Conservation (phyloP, 306 rosid species). For the Abrus precatorius region DNA sequence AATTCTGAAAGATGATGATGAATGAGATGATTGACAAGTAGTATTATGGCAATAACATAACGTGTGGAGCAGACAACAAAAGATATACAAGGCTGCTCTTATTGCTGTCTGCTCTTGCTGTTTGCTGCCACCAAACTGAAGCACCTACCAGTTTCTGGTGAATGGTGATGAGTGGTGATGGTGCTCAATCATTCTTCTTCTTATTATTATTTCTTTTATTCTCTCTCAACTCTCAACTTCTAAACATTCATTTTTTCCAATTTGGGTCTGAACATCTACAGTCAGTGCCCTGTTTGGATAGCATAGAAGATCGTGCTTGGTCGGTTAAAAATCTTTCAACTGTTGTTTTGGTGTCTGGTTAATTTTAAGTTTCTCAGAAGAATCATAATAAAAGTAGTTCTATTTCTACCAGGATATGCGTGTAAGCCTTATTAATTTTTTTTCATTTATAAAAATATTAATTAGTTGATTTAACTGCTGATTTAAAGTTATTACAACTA, state of each 20-base stretch:
- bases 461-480: no score
- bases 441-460: no score
- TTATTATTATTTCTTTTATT: not conserved
- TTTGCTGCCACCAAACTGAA: constrained; percentile 39
- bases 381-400: no score
- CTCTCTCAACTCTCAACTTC: not conserved
- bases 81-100: not conserved
- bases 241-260: not conserved
- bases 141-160: constrained; percentile 40
- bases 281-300: not conserved
- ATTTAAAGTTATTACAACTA: no score
- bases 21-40: constrained; percentile 45
- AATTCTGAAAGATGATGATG: constrained; percentile 39
- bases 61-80: constrained; percentile 45
- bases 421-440: no score
- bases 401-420: no score
- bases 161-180: not conserved
- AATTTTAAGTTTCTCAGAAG: not conserved
- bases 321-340: not conserved
- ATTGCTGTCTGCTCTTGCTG: not conserved
- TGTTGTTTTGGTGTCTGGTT: not conserved
- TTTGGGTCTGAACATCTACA: not conserved
- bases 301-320: not conserved
- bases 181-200: no score
- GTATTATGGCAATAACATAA: constrained; percentile 34